Base-by-base conservation (phyloP, 352 stramenopile species). In the Peronospora tabacina region DNA sequence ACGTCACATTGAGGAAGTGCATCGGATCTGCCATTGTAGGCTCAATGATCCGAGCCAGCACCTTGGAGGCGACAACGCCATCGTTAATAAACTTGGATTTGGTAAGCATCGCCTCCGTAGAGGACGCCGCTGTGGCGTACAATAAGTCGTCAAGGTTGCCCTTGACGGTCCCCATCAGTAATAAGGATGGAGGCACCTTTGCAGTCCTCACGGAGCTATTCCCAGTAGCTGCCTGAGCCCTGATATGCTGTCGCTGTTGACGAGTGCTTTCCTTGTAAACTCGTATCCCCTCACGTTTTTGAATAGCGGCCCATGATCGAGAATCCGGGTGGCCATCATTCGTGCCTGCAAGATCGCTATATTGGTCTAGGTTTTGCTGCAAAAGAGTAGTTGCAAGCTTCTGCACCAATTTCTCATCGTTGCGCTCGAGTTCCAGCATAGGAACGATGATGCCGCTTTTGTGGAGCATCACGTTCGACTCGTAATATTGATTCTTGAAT, bases 61-160 rank as follows among this genome's bases (percentile, higher is more conserved):
- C 54, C 24, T 66, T 69, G 44, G 32, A 56, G 22, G 63, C 59
- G 9, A 66, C 49, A 29, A 54, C 35, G 17, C 63, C 63, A 41
- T 72, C 59, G 15, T 69, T 41, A 2, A 46, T 69, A 33, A 58
- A 69, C 48, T 66, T 69, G 39, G 63, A 52, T 24, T 67, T 69
- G 26, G 46, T 65, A 30, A 56, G 40, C 51, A 72, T 72, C 6
- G 58, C 36, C n/a, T 69, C 60, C 2, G 68, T 68, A 9, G 67
- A 62, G 4, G 68, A 63, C 17, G 58, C 58, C 20, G 71, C 54
- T 6, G 66, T 40, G 13, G 67, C 70, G 41, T 74, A 81, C 50
- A 81, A 48, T 7, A 77, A 53, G 33, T 81, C 70, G 3, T 78
- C 58, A n/a, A 81, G 44, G 38, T 44, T 58, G 7, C 67, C 70